Conservation (phyloP, 73 alveolate genomes). For the Paramecium primaurelia region DNA sequence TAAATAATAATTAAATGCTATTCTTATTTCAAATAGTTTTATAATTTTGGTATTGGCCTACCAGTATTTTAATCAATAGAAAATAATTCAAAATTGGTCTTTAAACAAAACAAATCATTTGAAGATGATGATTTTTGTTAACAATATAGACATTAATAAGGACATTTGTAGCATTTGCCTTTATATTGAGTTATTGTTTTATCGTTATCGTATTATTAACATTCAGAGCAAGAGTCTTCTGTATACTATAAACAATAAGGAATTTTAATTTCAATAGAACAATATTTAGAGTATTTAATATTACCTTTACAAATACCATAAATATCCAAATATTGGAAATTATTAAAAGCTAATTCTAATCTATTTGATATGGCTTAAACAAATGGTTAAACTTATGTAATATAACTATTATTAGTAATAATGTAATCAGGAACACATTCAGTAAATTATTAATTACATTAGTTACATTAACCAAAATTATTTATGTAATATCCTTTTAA, state of each 20-base stretch:
- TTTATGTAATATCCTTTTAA: background rate
- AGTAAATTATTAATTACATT: background rate
- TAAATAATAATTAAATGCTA: background rate
- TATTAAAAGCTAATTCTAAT: background rate
- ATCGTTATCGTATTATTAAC: background rate
- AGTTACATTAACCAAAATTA: background rate
- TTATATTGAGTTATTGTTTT: background rate
- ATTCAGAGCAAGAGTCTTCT: background rate
- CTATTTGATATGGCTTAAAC: background rate
- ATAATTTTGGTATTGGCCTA: background rate
- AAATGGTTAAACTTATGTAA: background rate
- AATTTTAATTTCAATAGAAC: background rate
- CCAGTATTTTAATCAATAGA: background rate
- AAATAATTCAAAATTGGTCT: background rate
- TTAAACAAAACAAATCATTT: background rate
- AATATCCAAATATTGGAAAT: background rate
- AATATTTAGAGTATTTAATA: background rate
- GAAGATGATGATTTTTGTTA: background rate
- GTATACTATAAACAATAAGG: background rate
- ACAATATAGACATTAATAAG: background rate
- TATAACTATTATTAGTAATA: background rate
- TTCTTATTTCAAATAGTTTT: background rate
- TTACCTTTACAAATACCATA: background rate
- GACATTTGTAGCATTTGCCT: background rate
- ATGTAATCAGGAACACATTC: background rate